phyloP scores from a whole-genome alignment of 1,284 basidiomycete species.

The Trichosporon sp. region DNA sequence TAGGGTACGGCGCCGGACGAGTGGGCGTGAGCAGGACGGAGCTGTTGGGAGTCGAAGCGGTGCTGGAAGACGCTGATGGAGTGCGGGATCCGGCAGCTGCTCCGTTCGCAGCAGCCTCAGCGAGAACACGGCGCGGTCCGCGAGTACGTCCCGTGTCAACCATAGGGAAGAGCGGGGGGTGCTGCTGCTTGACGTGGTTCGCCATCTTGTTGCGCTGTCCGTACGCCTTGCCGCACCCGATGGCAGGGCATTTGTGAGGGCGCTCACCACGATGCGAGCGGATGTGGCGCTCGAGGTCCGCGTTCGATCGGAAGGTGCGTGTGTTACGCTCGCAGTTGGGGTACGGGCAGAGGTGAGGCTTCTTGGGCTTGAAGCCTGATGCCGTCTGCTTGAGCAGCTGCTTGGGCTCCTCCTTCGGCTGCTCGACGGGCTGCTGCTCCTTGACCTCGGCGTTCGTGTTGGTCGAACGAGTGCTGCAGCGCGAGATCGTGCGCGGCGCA shows the following conservation, averaged over 20 bases:
- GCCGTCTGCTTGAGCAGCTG: not conserved
- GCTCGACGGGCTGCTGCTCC: not conserved
- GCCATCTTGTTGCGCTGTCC: slow-evolving; percentile 26
- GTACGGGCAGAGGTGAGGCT: slow-evolving; percentile 18
- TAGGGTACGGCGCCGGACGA: not conserved
- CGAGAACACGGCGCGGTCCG: slow-evolving; percentile 5
- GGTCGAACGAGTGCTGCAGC: slow-evolving; percentile 17
- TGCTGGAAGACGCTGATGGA: not conserved
- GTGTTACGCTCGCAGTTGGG: slow-evolving; percentile 11
- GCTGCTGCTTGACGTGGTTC: slow-evolving; percentile 23
- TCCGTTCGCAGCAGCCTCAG: slow-evolving; percentile 4
- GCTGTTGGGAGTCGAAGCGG: not conserved
- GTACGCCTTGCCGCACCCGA: slow-evolving; percentile 20
- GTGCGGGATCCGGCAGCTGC: not conserved
- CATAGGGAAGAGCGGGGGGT: slow-evolving; percentile 11
- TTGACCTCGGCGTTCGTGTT: not conserved
- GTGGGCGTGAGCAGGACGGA: not conserved
- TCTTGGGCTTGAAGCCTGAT: slow-evolving; percentile 13
- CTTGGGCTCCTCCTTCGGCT: not conserved
- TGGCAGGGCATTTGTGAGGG: slow-evolving; percentile 15
- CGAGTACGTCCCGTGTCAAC: slow-evolving; percentile 15
- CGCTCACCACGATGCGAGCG: slow-evolving; percentile 19
- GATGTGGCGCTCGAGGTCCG: slow-evolving; percentile 24
- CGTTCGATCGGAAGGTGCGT: slow-evolving; percentile 23
- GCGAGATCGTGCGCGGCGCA: slow-evolving; percentile 15